Percentiles rank a stretch among this genome's conserved stretches.
These are phyloP conservation scores for Kodamaea lidongshanica DNA, from an alignment of 805 yeast genomes.

Conservation along the genomic window DNA sequence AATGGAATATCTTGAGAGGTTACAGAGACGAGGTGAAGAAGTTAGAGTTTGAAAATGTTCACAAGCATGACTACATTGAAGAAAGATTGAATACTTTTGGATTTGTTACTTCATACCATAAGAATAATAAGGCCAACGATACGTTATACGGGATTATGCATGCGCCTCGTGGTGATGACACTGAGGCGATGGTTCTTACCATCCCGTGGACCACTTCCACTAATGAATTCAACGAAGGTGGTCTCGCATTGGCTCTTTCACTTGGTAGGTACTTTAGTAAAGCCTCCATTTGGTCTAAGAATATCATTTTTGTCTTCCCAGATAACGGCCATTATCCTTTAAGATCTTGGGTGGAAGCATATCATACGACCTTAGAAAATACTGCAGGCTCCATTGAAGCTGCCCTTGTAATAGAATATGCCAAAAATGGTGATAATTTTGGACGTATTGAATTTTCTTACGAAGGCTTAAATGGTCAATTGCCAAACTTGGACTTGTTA, in stretches of 20 bases:
- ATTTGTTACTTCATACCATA: slow-evolving; percentile 46
- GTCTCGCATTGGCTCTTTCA: slow-evolving; percentile 64
- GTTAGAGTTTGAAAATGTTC: slow-evolving; percentile 25
- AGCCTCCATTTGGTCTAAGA: slow-evolving; percentile 94
- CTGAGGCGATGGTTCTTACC: slow-evolving; percentile 87
- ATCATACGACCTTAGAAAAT: slow-evolving; percentile 74
- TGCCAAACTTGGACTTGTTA: slow-evolving; percentile 86
- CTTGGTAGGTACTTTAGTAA: slow-evolving; percentile 74
- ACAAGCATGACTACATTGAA: slow-evolving; percentile 43
- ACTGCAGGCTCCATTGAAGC: slow-evolving; percentile 95
- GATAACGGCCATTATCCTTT: slow-evolving; percentile 62
- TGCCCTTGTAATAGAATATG: slow-evolving; percentile 78
- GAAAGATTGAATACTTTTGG: slow-evolving; percentile 70
- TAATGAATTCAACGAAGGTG: slow-evolving; percentile 67
- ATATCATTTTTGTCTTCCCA: slow-evolving; percentile 80
- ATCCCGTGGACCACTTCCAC: slow-evolving; percentile 81
- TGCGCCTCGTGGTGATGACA: slow-evolving; percentile 93
- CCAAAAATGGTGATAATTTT: slow-evolving; percentile 59
- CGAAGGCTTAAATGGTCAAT: slow-evolving; percentile 90
- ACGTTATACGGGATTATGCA: slow-evolving; percentile 75
- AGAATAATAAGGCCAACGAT: slow-evolving; percentile 36
- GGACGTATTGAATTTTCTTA: slow-evolving; percentile 69
- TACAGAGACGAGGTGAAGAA: slow-evolving; percentile 55
- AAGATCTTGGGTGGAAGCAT: slow-evolving; percentile 88
- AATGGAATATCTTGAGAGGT: slow-evolving; percentile 89